Base-by-base conservation (phyloP, 768 basidiomycete species). In the Daedalea quercina region DNA sequence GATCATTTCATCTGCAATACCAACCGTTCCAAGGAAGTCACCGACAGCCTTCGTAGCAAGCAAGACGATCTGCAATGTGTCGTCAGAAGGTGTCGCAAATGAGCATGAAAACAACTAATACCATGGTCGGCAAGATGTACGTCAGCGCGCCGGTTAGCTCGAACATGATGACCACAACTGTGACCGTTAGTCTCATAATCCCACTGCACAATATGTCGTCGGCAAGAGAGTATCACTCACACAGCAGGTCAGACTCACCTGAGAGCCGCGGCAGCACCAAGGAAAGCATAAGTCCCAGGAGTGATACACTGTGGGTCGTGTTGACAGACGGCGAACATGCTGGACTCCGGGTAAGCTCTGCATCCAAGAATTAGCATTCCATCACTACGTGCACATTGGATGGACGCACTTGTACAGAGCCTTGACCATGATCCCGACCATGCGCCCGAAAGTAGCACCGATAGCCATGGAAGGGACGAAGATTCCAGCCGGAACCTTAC, bases 381-480 rank as follows among this genome's bases (percentile, higher is more conserved):
- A 15, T 26, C 6, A 3, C 7, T 9, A 47, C 8, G 46, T 47
- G 33, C 3, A 26, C 31, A 9, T 28, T 6, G 8, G 23, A 56
- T 40, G 47, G 45, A 20, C 77, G 61, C 56, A 87, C 94, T 76
- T 77, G 67, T 95, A 85, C 69, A 96, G 76, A 0, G 94, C 94
- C 69, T 96, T 95, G 28, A 97, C 94, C 57, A 96, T 76, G 55
- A 97, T 98, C 1, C 96, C 96, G 17, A 99, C 73, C 93, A 98
- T 96, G 35, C 96, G 77, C 1, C 96, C 96, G 63, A 98, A 98
- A 0, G 91, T 88, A 3, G 96, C 96, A 35, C 96, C 96, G 51
- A 98, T 85, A 1, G 95, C 96, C 96, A 99, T 98, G 2, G 94
- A 96, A 1, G 96, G 96, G 0, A 99, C 91, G 60, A 99, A 99